Base-by-base conservation (phyloP, 352 stramenopile species). In the Pythium pyrilobum region DNA sequence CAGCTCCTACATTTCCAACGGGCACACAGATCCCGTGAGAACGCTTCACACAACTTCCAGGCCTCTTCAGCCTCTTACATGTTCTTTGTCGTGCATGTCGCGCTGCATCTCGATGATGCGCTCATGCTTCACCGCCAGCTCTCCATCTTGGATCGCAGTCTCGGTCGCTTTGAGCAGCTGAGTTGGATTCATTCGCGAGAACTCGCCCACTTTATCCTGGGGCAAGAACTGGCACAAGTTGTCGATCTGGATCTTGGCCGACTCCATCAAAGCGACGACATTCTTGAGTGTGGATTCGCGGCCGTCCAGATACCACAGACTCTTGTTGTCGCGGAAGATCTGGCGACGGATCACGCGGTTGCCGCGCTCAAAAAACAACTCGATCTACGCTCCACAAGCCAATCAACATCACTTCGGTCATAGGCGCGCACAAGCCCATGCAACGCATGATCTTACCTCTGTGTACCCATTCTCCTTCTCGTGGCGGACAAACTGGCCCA, bases 151-250 rank as follows among this genome's bases (percentile, higher is more conserved):
- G 13, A 95, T 80, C 0, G 85, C 85, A 2, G 58, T 73, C 52
- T 95, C 79, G 11, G 85, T 95, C 3, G 83, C 83, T n/a, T 80
- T 79, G 2, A 95, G 63, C 36, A 95, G 66, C 61, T 71, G 67
- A 21, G 63, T 51, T 0, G 80, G 52, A 47, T 91, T 94, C 81
- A 95, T 92, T 28, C 79, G 72, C n/a, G 85, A 91, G 49, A 95
- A 95, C 60, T 95, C 83, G 46, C 85, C 83, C 16, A 95, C 96
- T 66, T 96, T 97, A 62, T 99, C 96, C 67, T 99, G 97, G 2
- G 97, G 97, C 21, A 99, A 66, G 59, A 99, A 99, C 40, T 98
- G 97, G 55, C 96, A 99, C 29, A 99, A 76, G 62, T 99, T 99
- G 69, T 98, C 92, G 64, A 99, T 96, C 56, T 97, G 81, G 56